Percentiles rank a stretch among this genome's conserved stretches.
phyloP scores from a whole-genome alignment of 805 yeast species.

The Metschnikowia similis region DNA sequence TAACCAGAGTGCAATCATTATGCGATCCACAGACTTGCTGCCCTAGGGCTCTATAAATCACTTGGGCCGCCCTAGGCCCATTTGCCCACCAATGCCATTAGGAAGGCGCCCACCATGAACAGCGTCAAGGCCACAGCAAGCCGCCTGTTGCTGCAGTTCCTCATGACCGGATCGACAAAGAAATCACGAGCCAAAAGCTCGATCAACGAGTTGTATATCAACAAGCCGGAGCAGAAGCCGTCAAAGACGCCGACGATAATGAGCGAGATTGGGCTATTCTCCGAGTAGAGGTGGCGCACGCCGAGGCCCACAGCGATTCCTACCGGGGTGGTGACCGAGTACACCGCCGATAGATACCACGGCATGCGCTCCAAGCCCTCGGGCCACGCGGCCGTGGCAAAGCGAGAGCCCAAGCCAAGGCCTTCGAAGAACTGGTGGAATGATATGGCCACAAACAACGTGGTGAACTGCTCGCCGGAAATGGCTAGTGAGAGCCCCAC shows the following conservation, averaged over 20 bases:
- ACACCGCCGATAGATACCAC: conserved; percentile 15
- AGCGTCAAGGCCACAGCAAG: conserved; percentile 49
- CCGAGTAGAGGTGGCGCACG: conserved; percentile 57
- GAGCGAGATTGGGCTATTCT: conserved; percentile 54
- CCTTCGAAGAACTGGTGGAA: conserved; percentile 34
- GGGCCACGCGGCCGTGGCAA: conserved; percentile 27
- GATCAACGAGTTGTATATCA: conserved; percentile 71
- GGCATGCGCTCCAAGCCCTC: conserved; percentile 13
- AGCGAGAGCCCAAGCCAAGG: conserved; percentile 30
- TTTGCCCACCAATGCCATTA: conserved; percentile 73
- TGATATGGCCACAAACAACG: conserved; percentile 26
- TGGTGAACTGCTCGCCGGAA: conserved; percentile 26
- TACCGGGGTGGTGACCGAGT: conserved; percentile 57
- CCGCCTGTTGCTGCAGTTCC: conserved; percentile 48
- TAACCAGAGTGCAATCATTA: too few relatives aligned
- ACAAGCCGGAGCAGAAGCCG: conserved; percentile 71
- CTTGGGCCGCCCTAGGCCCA: conserved; percentile 48
- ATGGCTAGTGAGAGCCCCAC: conserved; percentile 32
- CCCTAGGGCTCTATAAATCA: background rate
- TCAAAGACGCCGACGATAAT: conserved; percentile 72
- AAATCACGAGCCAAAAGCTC: conserved; percentile 80
- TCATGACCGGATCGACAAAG: conserved; percentile 57
- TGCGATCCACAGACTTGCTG: background rate
- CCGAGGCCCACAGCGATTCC: conserved; percentile 79
- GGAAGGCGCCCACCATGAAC: conserved; percentile 65